Evolutionary conservation across 306 rosid species (phyloP).

Genomic region (Alnus glutinosa): DNA sequence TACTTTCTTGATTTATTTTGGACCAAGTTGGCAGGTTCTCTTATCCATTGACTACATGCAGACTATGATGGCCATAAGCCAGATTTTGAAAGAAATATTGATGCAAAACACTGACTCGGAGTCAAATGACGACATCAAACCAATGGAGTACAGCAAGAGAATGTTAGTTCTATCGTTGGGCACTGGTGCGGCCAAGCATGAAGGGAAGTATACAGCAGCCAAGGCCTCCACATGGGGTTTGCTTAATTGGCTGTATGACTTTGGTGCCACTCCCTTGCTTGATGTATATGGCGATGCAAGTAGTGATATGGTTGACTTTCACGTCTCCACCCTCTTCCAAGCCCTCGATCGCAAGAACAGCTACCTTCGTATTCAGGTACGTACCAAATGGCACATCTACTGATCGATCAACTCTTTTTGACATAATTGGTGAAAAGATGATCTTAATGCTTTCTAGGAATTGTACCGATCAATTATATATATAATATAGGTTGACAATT

Average conservation of each 20-base stretch:
- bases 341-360: conserved; percentile 6
- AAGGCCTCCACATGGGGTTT: conserved; percentile 41
- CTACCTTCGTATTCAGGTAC: conserved; percentile 56
- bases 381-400: no score
- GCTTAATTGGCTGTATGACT: conserved; percentile 31
- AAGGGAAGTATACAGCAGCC: conserved; percentile 42
- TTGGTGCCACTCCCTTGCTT: conserved; percentile 39
- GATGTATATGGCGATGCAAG: conserved; percentile 40
- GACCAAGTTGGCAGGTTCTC: background rate
- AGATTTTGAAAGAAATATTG: conserved; percentile 25
- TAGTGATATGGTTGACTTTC: conserved; percentile 45
- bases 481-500: conserved; percentile 25
- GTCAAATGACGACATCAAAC: background rate
- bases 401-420: background rate
- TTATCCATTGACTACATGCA: background rate
- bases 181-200: conserved; percentile 41
- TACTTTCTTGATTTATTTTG: background rate
- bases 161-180: conserved; percentile 46
- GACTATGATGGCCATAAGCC: conserved; percentile 47
- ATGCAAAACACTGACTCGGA: background rate
- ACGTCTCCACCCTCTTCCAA: conserved; percentile 44
- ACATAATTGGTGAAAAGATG: background rate
- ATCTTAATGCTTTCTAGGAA: background rate
- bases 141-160: conserved; percentile 16
- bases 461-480: background rate